These are phyloP conservation scores for Cutaneotrichosporon dermatis DNA, from an alignment of 1,284 basidiomycete genomes.

Conservation along the genomic window DNA sequence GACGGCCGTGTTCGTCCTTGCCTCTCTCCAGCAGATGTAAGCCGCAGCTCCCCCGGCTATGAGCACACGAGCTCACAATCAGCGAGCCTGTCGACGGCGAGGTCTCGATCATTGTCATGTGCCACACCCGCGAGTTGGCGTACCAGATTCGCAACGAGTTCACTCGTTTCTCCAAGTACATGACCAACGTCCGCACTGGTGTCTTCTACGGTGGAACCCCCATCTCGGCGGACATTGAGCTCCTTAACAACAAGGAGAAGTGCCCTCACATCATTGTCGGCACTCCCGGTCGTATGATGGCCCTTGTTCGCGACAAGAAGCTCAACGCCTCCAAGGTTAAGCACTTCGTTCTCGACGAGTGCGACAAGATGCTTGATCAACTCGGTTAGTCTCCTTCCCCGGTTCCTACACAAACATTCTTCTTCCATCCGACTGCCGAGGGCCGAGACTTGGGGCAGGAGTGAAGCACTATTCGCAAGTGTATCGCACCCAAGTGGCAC, in stretches of 20 bases:
- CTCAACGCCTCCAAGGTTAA: constrained; percentile 90
- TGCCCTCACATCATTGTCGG: constrained; percentile 99
- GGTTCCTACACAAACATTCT: constrained; percentile 6
- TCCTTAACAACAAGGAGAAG: constrained; percentile 91
- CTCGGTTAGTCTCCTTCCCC: constrained; percentile 76
- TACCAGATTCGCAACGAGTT: constrained; percentile 99
- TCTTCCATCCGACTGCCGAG: constrained; percentile 7
- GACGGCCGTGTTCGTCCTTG: constrained; percentile 98
- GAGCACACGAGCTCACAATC: constrained; percentile 4
- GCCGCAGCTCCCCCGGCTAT: constrained; percentile 5
- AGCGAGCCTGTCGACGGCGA: constrained; percentile 93
- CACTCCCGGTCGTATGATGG: constrained; percentile 92
- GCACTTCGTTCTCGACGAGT: constrained; percentile 99
- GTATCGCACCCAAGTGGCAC: neutral
- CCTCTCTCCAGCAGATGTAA: constrained; percentile 88
- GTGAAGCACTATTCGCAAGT: neutral
- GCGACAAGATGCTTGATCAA: constrained; percentile 99
- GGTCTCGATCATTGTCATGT: constrained; percentile 94
- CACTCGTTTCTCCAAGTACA: constrained; percentile 98
- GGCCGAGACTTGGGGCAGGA: neutral
- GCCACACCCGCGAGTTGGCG: constrained; percentile 98
- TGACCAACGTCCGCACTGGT: constrained; percentile 95
- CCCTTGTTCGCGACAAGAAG: constrained; percentile 85
- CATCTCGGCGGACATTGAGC: constrained; percentile 88
- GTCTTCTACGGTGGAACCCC: constrained; percentile 98